A percentile compares a stretch with the other conserved stretches of the same genome.
Conservation (phyloP, 1,284 basidiomycete species). For the Mycena sp. region DNA sequence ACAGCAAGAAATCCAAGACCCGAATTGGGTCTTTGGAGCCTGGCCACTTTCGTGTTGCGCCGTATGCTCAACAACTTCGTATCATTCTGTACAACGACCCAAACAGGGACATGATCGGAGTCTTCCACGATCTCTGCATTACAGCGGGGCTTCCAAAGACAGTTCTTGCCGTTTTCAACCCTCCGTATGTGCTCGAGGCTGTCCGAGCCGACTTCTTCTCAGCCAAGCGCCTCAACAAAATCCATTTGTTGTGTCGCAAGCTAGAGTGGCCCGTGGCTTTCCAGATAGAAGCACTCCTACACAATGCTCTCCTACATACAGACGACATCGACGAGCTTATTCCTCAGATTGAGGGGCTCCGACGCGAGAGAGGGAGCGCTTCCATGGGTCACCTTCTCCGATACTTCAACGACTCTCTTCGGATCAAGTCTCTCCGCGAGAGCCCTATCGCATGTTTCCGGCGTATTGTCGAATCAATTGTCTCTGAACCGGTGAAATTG, state of each 20-base stretch:
- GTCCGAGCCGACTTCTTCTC: slow-evolving; percentile 59
- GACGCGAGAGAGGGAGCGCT: slow-evolving; percentile 35
- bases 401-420: slow-evolving; percentile 57
- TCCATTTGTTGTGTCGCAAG: slow-evolving; percentile 52
- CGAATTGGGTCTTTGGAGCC: slow-evolving; percentile 64
- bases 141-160: slow-evolving; percentile 51
- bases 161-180: slow-evolving; percentile 40
- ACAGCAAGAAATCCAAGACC: slow-evolving; percentile 58
- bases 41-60: slow-evolving; percentile 62
- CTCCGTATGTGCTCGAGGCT: slow-evolving; percentile 52
- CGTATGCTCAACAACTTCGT: slow-evolving; percentile 75
- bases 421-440: slow-evolving; percentile 51
- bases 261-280: slow-evolving; percentile 72
- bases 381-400: slow-evolving; percentile 61
- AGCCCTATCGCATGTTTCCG: slow-evolving; percentile 61
- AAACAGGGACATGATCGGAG: slow-evolving; percentile 49
- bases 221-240: slow-evolving; percentile 52
- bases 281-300: slow-evolving; percentile 73
- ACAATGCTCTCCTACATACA: slow-evolving; percentile 66
- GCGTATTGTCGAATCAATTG: slow-evolving; percentile 42
- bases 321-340: slow-evolving; percentile 59
- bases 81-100: slow-evolving; percentile 58
- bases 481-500: slow-evolving; percentile 1
- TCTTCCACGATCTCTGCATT: slow-evolving; percentile 62
- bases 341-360: slow-evolving; percentile 52